Evolutionary conservation across 2,329 filamentous ascomycete genomes (phyloP).

Genomic region (Phyllosticta citriasiana): DNA sequence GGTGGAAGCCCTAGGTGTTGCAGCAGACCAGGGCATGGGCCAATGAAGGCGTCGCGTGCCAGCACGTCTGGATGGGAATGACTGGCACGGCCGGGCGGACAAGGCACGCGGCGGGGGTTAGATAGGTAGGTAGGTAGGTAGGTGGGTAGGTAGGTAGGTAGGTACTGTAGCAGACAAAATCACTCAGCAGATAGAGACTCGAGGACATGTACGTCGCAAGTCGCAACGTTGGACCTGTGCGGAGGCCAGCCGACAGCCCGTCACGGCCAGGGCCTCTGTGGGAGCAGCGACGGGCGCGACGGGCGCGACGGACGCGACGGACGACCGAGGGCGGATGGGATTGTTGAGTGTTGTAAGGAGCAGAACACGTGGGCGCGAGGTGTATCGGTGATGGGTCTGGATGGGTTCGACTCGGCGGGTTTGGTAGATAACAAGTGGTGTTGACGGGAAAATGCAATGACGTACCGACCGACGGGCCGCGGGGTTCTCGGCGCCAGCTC

Average conservation of each 20-base stretch:
- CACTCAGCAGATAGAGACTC: neutral
- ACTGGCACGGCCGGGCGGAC: constrained; percentile 1
- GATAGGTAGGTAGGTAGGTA: too few relatives aligned
- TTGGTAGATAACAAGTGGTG: neutral
- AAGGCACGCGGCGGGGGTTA: neutral
- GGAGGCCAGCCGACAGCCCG: neutral
- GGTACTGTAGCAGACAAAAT: neutral
- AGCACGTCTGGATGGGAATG: constrained; percentile 3
- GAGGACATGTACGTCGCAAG: neutral
- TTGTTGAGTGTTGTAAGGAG: too few relatives aligned
- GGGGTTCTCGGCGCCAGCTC: neutral
- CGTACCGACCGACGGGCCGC: neutral
- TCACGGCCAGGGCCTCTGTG: neutral
- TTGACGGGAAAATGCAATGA: neutral
- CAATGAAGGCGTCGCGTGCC: constrained; percentile 7
- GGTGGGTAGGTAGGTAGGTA: too few relatives aligned
- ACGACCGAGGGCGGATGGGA: neutral
- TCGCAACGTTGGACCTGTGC: neutral
- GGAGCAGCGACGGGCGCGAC: neutral
- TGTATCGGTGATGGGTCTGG: neutral
- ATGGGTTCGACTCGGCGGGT: neutral
- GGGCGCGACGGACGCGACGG: neutral
- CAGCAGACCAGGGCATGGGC: constrained; percentile 1
- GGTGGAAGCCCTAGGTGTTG: neutral
- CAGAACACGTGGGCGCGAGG: neutral